Percentiles rank a stretch among this genome's conserved stretches.
Evolutionary conservation across 1,284 basidiomycete species (phyloP).

Genomic region (Pseudozyma pruni): DNA sequence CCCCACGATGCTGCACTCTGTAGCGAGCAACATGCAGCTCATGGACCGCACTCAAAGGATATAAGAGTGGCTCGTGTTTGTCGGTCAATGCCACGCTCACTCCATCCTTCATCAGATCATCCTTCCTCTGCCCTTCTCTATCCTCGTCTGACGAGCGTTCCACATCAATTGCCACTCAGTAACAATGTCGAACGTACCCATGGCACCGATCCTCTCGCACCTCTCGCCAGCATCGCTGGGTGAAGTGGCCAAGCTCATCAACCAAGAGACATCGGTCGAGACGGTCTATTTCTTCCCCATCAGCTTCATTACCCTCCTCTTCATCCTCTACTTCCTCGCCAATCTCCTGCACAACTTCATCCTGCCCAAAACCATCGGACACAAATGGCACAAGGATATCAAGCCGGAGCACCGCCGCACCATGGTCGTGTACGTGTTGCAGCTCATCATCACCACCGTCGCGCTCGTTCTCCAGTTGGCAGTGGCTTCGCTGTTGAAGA

Average conservation of each 20-base stretch:
- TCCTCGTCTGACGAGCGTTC: neutral
- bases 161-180: neutral
- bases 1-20: too few species aligned
- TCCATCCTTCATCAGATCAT: too few species aligned
- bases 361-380: slow-evolving; percentile 4
- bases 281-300: slow-evolving; percentile 16
- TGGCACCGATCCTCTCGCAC: slow-evolving; percentile 12
- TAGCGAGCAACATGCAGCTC: too few species aligned
- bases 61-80: too few species aligned
- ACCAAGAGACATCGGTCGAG: slow-evolving; percentile 4
- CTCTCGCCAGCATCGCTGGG: slow-evolving; percentile 9
- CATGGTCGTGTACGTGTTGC: slow-evolving; percentile 34
- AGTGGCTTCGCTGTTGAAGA: slow-evolving; percentile 12
- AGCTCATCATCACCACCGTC: slow-evolving; percentile 20
- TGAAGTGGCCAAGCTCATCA: slow-evolving; percentile 3
- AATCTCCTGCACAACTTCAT: slow-evolving; percentile 15
- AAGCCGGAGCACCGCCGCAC: slow-evolving; percentile 25
- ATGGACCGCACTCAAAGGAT: too few species aligned
- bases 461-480: slow-evolving; percentile 22
- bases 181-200: neutral
- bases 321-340: slow-evolving; percentile 22
- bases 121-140: neutral
- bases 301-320: slow-evolving; percentile 17
- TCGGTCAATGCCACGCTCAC: too few species aligned
- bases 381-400: slow-evolving; percentile 11